Base-by-base conservation (phyloP, 495 filamentous ascomycete species). In the Penicillium cosmopolitanum region DNA sequence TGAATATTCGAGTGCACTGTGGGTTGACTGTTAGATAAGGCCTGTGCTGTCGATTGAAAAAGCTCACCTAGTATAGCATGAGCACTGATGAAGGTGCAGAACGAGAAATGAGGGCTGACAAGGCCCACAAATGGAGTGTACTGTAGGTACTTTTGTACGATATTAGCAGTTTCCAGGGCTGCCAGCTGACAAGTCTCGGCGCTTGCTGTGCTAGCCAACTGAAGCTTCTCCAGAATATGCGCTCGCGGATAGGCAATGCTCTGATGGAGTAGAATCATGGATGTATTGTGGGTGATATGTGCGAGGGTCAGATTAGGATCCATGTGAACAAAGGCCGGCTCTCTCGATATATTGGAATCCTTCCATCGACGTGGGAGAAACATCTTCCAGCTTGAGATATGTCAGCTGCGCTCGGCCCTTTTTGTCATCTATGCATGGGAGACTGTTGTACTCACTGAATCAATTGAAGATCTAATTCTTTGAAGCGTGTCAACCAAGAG, bases 301-400 rank as follows among this genome's bases (percentile, higher is more conserved):
- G 63, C 55, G 5, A 65, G 51, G 5, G 63, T 65, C 16, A 65
- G 31, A n/a, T 65, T 65, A 1, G 59, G 59, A 21, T 65, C 63
- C 21, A 55, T 57, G 13, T 42, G 33, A 2, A 58, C 34, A 4
- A 52, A 58, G 13, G 51, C 44, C 12, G 36, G 36, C 2, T 38
- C 36, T n/a, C 15, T 38, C 10, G 36, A 38, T n/a, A 38, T 38
- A n/a, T 38, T 38, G 1, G 36, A 38, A 13, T 63, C 75, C 28
- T 70, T 61, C 76, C 74, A 78, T 57, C 71, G 57, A 47, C 65
- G 70, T 18, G 75, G 74, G 4, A 78, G 66, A 50, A 75, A 73
- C 66, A 78, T 71, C 36, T 78, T 78, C 74, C 74, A 78, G 31
- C 73, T 71, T 3, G n/a, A 15, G 15, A 5, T 18, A 35, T 43